Conservation (phyloP, 2,329 filamentous ascomycete species). For the Plectosphaerella cucumerina region DNA sequence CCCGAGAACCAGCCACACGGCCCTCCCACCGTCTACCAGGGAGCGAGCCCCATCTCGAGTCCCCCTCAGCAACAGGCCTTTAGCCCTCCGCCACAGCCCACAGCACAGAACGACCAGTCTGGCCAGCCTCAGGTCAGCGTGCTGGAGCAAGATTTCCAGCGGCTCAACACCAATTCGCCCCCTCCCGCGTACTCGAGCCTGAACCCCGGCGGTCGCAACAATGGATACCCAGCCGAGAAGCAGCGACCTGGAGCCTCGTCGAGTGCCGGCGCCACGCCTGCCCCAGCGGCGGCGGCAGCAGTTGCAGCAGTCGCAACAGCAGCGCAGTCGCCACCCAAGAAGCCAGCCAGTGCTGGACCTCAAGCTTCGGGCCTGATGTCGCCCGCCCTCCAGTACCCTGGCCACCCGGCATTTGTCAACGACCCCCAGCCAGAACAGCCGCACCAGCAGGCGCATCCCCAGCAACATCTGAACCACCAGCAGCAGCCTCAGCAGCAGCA, state of each 20-base stretch:
- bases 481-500: slow-evolving; percentile 1
- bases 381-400: slow-evolving; percentile 52
- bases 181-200: slow-evolving; percentile 95
- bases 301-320: slow-evolving; percentile 5
- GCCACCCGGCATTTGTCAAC: slow-evolving; percentile 89
- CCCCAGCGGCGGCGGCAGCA: slow-evolving; percentile 16
- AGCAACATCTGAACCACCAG: slow-evolving; percentile 18
- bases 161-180: slow-evolving; percentile 77
- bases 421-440: slow-evolving; percentile 57
- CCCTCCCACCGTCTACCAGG: slow-evolving; percentile 88
- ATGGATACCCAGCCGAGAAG: slow-evolving; percentile 78
- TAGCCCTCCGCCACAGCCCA: slow-evolving; percentile 37
- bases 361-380: slow-evolving; percentile 32
- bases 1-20: slow-evolving; percentile 85
- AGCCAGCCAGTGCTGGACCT: slow-evolving; percentile 18
- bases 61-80: slow-evolving; percentile 43
- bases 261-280: slow-evolving; percentile 17
- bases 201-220: slow-evolving; percentile 37
- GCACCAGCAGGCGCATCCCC: slow-evolving; percentile 35
- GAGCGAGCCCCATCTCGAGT: slow-evolving; percentile 63
- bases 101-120: slow-evolving; percentile 20
- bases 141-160: slow-evolving; percentile 82
- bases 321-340: slow-evolving; percentile 24
- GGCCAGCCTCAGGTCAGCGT: slow-evolving; percentile 55
- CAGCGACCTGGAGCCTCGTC: slow-evolving; percentile 39